Evolutionary conservation across 169 alveolate genomes (phyloP).

Genomic region (Cryptosporidium ryanae): DNA sequence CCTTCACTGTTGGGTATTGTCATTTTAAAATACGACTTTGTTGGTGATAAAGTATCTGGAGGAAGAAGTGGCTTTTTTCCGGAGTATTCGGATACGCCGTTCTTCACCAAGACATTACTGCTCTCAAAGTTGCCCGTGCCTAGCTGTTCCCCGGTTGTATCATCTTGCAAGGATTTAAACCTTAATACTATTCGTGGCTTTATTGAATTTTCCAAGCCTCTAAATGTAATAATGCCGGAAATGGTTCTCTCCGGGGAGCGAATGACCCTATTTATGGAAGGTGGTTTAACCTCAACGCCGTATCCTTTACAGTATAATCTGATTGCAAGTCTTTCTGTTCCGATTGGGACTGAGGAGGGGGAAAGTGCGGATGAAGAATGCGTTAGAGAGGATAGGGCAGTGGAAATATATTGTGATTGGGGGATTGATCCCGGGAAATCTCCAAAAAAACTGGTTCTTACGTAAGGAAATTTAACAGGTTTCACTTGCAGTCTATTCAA

Average conservation of each 20-base stretch:
- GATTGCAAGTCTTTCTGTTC: slow-evolving; percentile 63
- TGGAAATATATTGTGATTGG: neutral
- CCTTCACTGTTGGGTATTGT: slow-evolving; percentile 25
- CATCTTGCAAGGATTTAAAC: slow-evolving; percentile 33
- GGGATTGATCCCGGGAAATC: neutral
- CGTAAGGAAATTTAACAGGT: slow-evolving; percentile 46
- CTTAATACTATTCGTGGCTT: slow-evolving; percentile 40
- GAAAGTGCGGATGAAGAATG: neutral
- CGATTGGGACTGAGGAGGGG: slow-evolving; percentile 11
- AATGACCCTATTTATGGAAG: slow-evolving; percentile 50
- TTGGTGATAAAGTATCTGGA: slow-evolving; percentile 24
- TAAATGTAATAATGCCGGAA: slow-evolving; percentile 27
- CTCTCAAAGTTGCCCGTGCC: neutral
- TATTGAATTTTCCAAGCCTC: slow-evolving; percentile 53
- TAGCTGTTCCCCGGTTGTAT: neutral
- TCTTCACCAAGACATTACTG: neutral
- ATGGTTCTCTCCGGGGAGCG: slow-evolving; percentile 10
- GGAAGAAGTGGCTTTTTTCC: neutral
- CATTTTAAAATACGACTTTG: slow-evolving; percentile 42
- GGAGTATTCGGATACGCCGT: too few species aligned
- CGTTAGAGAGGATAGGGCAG: neutral
- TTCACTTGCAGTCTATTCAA: neutral
- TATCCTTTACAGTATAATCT: slow-evolving; percentile 66
- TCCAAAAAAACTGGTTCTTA: slow-evolving; percentile 17
- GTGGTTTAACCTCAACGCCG: slow-evolving; percentile 56